phyloP scores from a whole-genome alignment of 495 filamentous ascomycete species.

The Lepraria neglecta region DNA sequence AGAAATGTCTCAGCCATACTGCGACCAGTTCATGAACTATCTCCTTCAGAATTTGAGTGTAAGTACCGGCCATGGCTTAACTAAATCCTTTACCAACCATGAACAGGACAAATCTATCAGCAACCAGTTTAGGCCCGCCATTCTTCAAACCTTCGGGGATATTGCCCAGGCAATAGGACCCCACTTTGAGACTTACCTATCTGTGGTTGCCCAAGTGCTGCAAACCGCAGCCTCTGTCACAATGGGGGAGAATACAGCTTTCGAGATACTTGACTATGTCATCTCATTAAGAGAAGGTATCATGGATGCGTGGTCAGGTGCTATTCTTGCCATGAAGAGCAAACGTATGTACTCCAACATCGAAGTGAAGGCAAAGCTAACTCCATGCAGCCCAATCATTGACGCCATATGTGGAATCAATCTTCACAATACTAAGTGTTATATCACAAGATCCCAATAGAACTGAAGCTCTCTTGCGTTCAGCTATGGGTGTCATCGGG shows the following conservation, averaged over 20 bases:
- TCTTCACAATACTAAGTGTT: conserved; percentile 81
- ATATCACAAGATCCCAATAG: conserved; percentile 76
- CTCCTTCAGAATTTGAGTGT: conserved; percentile 84
- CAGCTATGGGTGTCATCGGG: conserved; percentile 95
- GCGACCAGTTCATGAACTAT: conserved; percentile 96
- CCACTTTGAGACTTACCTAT: conserved; percentile 85
- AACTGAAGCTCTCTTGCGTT: conserved; percentile 84
- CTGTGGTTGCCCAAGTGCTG: conserved; percentile 85
- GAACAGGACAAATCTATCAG: conserved; percentile 47
- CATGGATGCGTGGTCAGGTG: conserved; percentile 98
- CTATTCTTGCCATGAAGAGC: conserved; percentile 86
- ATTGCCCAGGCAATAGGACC: conserved; percentile 93
- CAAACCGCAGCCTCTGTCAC: conserved; percentile 85
- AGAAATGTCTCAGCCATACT: conserved; percentile 83
- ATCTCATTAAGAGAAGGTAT: conserved; percentile 92
- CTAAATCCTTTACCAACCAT: not conserved
- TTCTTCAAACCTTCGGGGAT: conserved; percentile 95
- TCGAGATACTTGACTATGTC: conserved; percentile 94
- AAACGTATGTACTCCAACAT: conserved; percentile 51
- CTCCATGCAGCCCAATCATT: conserved; percentile 54
- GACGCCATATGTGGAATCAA: conserved; percentile 70
- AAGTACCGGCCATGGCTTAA: conserved; percentile 32
- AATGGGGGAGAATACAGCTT: conserved; percentile 59
- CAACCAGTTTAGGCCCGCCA: conserved; percentile 97
- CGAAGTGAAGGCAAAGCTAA: conserved; percentile 11